Conservation (phyloP, 805 yeast genomes). For the Hanseniaspora singularis region DNA sequence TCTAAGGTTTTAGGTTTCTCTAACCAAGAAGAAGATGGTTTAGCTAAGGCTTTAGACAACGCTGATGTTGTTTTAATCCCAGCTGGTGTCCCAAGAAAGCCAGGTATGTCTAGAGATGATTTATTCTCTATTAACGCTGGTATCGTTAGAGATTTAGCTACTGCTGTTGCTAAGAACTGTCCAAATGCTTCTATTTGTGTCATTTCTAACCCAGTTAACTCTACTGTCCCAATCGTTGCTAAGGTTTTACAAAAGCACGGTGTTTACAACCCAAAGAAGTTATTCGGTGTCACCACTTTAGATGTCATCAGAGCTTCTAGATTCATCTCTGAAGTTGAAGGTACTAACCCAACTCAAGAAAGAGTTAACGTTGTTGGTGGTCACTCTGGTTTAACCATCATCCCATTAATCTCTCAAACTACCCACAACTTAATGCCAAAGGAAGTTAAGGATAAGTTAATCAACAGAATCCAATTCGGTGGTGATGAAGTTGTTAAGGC, state of each 20-base stretch:
- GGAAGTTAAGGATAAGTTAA: conserved; percentile 53
- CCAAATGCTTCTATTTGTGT: conserved; percentile 76
- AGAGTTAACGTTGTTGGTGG: conserved; percentile 87
- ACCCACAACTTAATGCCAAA: conserved; percentile 53
- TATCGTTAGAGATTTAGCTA: conserved; percentile 84
- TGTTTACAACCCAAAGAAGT: conserved; percentile 79
- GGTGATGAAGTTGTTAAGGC: conserved; percentile 94
- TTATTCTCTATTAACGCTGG: conserved; percentile 92
- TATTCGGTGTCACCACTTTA: conserved; percentile 92
- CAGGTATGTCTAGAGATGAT: conserved; percentile 98
- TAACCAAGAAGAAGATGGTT: conserved; percentile 61
- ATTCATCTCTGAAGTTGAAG: conserved; percentile 46
- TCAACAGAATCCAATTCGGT: conserved; percentile 88
- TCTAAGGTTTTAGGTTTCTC: conserved; percentile 79
- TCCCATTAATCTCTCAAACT: conserved; percentile 81
- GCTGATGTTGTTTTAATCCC: conserved; percentile 79
- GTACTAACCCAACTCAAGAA: conserved; percentile 64
- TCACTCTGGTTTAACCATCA: conserved; percentile 93
- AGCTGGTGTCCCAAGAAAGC: conserved; percentile 97
- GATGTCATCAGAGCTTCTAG: conserved; percentile 84
- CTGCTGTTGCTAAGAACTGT: conserved; percentile 65
- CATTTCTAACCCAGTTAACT: conserved; percentile 93
- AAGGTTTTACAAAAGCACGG: conserved; percentile 79
- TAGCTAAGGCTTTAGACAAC: conserved; percentile 58
- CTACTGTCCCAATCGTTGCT: conserved; percentile 92